Evolutionary conservation across 306 rosid genomes (phyloP).

Genomic region (Rosa chinensis): DNA sequence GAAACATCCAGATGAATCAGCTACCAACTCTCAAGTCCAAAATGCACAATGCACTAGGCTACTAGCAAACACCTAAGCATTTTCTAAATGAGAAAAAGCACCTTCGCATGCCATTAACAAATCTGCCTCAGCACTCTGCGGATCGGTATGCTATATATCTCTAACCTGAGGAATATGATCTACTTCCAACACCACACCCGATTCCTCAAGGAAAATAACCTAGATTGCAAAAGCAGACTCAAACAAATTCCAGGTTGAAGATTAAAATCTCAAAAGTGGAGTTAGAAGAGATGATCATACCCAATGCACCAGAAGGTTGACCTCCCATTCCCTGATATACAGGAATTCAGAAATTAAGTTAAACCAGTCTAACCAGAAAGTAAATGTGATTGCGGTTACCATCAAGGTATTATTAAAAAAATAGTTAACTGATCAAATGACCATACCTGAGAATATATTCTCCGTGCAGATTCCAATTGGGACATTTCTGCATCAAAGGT

Average conservation of each 20-base stretch:
- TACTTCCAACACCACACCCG: not conserved
- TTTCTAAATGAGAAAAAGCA: not conserved
- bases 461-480: constrained; percentile 83
- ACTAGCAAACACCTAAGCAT: not conserved
- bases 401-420: constrained; percentile 9
- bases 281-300: constrained; percentile 42
- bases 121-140: not conserved
- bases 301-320: constrained; percentile 57
- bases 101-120: not conserved
- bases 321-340: constrained; percentile 71
- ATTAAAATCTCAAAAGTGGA: constrained; percentile 3
- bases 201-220: constrained; percentile 1
- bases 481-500: constrained; percentile 87
- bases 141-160: not conserved
- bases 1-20: constrained; percentile 5
- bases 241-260: not conserved
- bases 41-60: not conserved
- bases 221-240: not conserved
- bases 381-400: constrained; percentile 4
- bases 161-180: constrained; percentile 12
- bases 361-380: constrained; percentile 30
- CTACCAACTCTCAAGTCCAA: not conserved
- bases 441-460: constrained; percentile 80
- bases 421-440: constrained; percentile 14
- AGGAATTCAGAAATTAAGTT: constrained; percentile 30